Percentiles rank a stretch among this genome's conserved stretches.
Conservation (phyloP, 768 basidiomycete species). For the Phlebiopsis gigantea region DNA sequence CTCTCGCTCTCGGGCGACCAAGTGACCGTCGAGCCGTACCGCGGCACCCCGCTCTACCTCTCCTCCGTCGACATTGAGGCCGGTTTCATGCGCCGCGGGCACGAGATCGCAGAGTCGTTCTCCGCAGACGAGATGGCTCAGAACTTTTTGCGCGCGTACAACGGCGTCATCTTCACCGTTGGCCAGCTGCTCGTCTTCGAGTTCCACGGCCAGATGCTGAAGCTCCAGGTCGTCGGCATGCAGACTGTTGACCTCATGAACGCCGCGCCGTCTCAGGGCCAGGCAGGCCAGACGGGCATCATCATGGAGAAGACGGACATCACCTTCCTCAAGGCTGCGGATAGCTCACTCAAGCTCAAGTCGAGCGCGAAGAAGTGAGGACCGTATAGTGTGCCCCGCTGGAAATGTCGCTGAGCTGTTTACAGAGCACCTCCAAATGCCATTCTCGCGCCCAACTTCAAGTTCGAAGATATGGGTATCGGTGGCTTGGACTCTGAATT, state of each 20-base stretch:
- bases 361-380: conserved; percentile 81
- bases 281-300: conserved; percentile 51
- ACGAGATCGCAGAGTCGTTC: conserved; percentile 63
- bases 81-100: conserved; percentile 51
- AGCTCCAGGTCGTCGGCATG: conserved; percentile 58
- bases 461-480: conserved; percentile 99
- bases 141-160: conserved; percentile 72
- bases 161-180: conserved; percentile 60
- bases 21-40: conserved; percentile 63
- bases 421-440: conserved; percentile 85
- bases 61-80: conserved; percentile 79
- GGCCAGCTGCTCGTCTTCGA: conserved; percentile 80
- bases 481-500: conserved; percentile 96
- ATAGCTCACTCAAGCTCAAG: conserved; percentile 84
- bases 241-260: conserved; percentile 56
- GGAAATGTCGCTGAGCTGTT: background rate
- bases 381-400: conserved; percentile 19
- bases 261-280: conserved; percentile 42
- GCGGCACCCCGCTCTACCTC: conserved; percentile 50
- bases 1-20: conserved; percentile 74
- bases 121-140: conserved; percentile 82
- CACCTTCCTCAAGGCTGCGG: conserved; percentile 78
- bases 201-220: conserved; percentile 81
- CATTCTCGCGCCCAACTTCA: conserved; percentile 96
- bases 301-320: conserved; percentile 92